A percentile compares a stretch with the other conserved stretches of the same genome.
These are phyloP conservation scores for Xylariaceae sp. DNA, from an alignment of 2,329 filamentous ascomycete genomes.

Conservation along the genomic window DNA sequence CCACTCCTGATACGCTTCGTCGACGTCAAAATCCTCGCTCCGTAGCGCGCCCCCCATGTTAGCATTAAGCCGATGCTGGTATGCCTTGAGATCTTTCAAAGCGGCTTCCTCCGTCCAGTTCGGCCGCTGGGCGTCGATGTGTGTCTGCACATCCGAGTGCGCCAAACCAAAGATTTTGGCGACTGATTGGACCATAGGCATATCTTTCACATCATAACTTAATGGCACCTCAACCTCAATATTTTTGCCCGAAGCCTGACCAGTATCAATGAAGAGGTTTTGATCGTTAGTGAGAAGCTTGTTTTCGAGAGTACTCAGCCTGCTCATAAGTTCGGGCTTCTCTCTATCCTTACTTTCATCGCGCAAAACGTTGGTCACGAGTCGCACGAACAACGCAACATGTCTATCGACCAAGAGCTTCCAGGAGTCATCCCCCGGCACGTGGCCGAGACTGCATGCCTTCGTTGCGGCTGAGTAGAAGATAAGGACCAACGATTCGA, in stretches of 20 bases:
- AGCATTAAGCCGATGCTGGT: slow-evolving; percentile 82
- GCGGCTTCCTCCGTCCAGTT: slow-evolving; percentile 91
- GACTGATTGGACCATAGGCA: slow-evolving; percentile 87
- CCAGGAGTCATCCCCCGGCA: slow-evolving; percentile 79
- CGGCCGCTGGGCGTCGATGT: slow-evolving; percentile 76
- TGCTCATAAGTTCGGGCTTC: slow-evolving; percentile 75
- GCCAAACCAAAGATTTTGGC: slow-evolving; percentile 80
- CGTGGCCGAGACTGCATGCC: slow-evolving; percentile 70
- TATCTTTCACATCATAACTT: slow-evolving; percentile 92
- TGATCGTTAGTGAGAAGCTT: slow-evolving; percentile 94
- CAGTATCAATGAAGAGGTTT: slow-evolving; percentile 66
- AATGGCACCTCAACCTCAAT: slow-evolving; percentile 80
- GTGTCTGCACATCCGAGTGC: slow-evolving; percentile 74
- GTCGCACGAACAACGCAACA: slow-evolving; percentile 86
- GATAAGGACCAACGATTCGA: slow-evolving; percentile 89
- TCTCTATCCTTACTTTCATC: slow-evolving; percentile 83
- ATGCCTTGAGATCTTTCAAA: slow-evolving; percentile 85
- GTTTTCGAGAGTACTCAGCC: slow-evolving; percentile 78
- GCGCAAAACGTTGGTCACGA: slow-evolving; percentile 75
- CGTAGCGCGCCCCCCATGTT: slow-evolving; percentile 73
- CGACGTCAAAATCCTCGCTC: slow-evolving; percentile 82
- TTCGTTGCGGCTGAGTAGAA: slow-evolving; percentile 95
- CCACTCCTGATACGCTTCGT: slow-evolving; percentile 86
- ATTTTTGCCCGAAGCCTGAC: slow-evolving; percentile 57
- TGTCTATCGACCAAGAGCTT: slow-evolving; percentile 91